These are phyloP conservation scores for Calocera cornea DNA, from an alignment of 768 basidiomycete genomes.

Conservation along the genomic window DNA sequence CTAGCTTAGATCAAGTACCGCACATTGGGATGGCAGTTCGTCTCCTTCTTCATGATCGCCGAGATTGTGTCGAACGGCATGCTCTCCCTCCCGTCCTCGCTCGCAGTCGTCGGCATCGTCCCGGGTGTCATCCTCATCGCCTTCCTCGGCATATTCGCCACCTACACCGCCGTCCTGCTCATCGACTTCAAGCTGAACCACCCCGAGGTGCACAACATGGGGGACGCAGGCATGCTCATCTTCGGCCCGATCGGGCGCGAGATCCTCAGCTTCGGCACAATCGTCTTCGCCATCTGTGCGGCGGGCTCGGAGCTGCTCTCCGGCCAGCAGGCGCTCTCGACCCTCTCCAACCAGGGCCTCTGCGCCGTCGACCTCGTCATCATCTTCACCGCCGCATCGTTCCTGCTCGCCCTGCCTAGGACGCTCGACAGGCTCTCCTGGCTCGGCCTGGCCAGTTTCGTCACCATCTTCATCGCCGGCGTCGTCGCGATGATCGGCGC, in stretches of 20 bases:
- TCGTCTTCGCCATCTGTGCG: constrained; percentile 40
- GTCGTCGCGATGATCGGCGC: constrained; percentile 40
- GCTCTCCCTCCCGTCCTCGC: constrained; percentile 38
- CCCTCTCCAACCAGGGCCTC: constrained; percentile 36
- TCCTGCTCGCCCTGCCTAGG: constrained; percentile 34
- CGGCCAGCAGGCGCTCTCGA: constrained; percentile 39
- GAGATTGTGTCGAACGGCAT: constrained; percentile 46
- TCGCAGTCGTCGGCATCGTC: constrained; percentile 40
- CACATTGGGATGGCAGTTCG: constrained; percentile 41
- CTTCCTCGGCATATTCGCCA: constrained; percentile 38
- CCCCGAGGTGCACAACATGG: constrained; percentile 42
- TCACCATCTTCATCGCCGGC: constrained; percentile 34
- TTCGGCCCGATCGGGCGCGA: constrained; percentile 38
- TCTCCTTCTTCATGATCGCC: constrained; percentile 40
- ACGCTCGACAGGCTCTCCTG: constrained; percentile 36
- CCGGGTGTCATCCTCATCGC: constrained; percentile 41
- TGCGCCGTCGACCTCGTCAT: constrained; percentile 34
- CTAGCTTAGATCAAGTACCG: constrained; percentile 38
- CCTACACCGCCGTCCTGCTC: constrained; percentile 40
- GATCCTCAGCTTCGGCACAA: constrained; percentile 32
- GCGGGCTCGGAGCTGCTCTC: constrained; percentile 37
- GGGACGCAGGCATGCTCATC: constrained; percentile 39
- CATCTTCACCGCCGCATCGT: constrained; percentile 34
- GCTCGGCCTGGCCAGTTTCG: constrained; percentile 35
- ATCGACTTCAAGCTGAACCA: constrained; percentile 47